These are phyloP conservation scores for Helicostylum pulchrum DNA, from an alignment of 192 early-diverging fungal genomes.

Conservation along the genomic window DNA sequence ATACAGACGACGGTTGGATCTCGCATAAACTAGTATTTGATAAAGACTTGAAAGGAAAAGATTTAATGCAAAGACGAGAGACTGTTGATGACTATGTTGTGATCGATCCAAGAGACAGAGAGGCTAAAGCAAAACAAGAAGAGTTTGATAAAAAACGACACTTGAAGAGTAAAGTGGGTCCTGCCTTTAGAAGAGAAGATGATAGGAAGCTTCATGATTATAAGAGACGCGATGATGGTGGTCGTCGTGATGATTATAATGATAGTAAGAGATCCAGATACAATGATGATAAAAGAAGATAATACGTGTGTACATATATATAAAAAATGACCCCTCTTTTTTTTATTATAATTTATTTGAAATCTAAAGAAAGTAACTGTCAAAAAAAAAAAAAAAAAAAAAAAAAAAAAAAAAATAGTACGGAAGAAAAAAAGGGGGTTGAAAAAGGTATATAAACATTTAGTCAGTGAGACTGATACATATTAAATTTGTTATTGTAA, in stretches of 20 bases:
- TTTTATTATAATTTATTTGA: too few species aligned
- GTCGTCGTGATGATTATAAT: not conserved
- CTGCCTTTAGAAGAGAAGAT: conserved; percentile 11
- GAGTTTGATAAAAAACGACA: conserved; percentile 15
- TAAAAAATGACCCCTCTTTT: too few species aligned
- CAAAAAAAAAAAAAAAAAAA: not conserved
- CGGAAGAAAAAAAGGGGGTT: not conserved
- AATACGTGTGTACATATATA: too few species aligned
- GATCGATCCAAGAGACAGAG: conserved; percentile 57
- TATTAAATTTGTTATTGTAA: not conserved
- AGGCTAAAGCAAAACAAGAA: conserved; percentile 17
- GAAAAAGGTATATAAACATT: not conserved
- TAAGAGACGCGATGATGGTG: not conserved
- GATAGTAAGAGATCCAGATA: too few species aligned
- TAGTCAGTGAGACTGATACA: too few species aligned
- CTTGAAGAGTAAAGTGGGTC: conserved; percentile 12
- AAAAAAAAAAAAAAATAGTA: not conserved
- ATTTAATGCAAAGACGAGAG: conserved; percentile 49
- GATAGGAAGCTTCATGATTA: not conserved
- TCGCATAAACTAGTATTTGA: conserved; percentile 71
- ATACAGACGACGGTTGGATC: conserved; percentile 69
- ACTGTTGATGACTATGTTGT: conserved; percentile 65
- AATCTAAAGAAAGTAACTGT: too few species aligned
- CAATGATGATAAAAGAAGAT: too few species aligned
- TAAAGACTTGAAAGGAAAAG: conserved; percentile 63